These are phyloP conservation scores for Sambucus nigra DNA, from an alignment of 129 eudicot species.

Conservation along the genomic window DNA sequence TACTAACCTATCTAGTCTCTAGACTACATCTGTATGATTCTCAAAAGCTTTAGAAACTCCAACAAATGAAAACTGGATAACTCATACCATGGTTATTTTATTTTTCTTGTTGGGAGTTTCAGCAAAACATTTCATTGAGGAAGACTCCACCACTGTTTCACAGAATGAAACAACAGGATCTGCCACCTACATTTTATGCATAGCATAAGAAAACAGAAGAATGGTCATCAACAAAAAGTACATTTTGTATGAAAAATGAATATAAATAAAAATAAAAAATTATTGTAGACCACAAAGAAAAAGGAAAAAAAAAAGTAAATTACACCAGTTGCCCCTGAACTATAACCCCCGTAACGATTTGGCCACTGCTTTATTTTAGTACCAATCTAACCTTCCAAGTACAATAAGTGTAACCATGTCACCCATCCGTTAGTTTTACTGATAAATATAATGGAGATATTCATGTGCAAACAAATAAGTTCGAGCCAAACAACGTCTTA, in stretches of 20 bases:
- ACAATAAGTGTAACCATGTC: no score
- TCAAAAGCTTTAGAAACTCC: not conserved
- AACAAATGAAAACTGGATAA: not conserved
- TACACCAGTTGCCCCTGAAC: no score
- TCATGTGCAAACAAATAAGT: no score
- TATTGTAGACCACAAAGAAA: not conserved
- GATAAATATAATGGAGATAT: no score
- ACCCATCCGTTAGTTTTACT: no score
- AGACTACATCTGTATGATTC: not conserved
- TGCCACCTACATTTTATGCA: constrained; percentile 54
- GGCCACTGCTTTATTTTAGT: no score
- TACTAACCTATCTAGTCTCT: not conserved
- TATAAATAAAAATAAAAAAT: not conserved
- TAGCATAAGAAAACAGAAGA: not conserved
- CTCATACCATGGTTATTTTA: constrained; percentile 89
- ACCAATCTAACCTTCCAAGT: no score
- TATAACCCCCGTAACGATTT: no score
- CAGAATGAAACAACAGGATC: constrained; percentile 98
- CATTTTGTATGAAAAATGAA: not conserved
- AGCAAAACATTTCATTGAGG: constrained; percentile 98
- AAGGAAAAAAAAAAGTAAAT: no score
- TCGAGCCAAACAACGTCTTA: no score
- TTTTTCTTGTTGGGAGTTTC: constrained; percentile 99
- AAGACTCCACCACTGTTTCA: constrained; percentile 96
- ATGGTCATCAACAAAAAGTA: not conserved